Evolutionary conservation across 805 yeast genomes (phyloP), one percentile per base, ranked within the genome.

Genomic region (Cyberlindnera meyerae): DNA sequence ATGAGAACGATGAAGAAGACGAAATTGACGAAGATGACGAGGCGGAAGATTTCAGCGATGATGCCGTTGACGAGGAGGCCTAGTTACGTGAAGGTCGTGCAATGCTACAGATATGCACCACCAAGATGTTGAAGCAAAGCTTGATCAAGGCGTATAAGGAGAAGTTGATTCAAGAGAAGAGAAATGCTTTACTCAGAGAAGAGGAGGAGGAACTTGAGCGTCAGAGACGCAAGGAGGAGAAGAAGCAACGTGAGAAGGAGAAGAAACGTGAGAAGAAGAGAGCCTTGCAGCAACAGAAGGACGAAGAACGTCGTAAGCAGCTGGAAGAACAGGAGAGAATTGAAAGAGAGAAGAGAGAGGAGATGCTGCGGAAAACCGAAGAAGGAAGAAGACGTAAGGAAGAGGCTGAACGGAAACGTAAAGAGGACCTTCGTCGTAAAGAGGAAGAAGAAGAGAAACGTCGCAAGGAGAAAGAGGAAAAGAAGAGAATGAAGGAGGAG

Each of bases 81-180:
- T 70, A 88, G 34, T 62, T 84, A 51, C 80, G 77, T 50, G 95
- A 88, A 60, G 81, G 90, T 11, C 81, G 89, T 26, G 77, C 82
- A 18, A 72, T 86, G 68, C 72, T 89, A 43, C 87, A 85, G 50
- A 69, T 84, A 36, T 82, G 87, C 38, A 84, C 89, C 1, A 81
- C 93, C 5, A 77, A 85, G 36, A 68, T 86, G 54, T 71, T 89
- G 48, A 85, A 83, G 51, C 79, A 76, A 47, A 72, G 87, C 30
- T 73, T 89, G 22, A 67, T 83, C 51, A 75, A 72, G 21, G 85
- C 95, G 0, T 88, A 80, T 54, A 82, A 83, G 43, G 89, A 82
- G 49, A 82, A 77, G 45, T 75, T 82, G 32, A 89, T 95, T 11
- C 86, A 82, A 42, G 93, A 83, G 49, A 70, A 80, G 40, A 71